phyloP scores from a whole-genome alignment of 257 asterid genomes.

The Nicotiana paniculata region DNA sequence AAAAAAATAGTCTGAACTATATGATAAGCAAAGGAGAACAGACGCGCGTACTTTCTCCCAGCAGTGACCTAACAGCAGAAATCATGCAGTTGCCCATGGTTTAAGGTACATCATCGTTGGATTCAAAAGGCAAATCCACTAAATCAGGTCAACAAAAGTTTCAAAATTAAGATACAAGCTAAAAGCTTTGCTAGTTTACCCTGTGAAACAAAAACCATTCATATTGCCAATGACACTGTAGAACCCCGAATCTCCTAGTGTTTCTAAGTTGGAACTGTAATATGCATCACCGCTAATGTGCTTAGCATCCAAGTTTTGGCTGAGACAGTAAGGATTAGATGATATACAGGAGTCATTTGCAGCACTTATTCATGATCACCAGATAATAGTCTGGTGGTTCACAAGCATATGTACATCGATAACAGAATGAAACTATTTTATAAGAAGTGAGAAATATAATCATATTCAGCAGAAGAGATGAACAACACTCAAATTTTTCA shows the following conservation, averaged over 20 bases:
- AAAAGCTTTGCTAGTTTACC: not conserved
- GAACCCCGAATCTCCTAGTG: not conserved
- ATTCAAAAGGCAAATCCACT: not conserved
- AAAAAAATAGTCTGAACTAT: not conserved
- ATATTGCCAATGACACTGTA: not conserved
- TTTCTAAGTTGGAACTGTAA: not conserved
- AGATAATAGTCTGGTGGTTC: not conserved
- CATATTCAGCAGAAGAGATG: no score
- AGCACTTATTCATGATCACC: not conserved
- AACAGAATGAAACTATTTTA: not conserved
- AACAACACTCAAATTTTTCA: not conserved
- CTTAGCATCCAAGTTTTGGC: not conserved
- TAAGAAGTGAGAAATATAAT: no score
- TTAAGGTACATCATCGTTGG: not conserved
- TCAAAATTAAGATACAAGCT: not conserved
- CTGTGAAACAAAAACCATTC: not conserved
- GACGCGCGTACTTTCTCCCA: not conserved
- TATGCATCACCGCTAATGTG: not conserved
- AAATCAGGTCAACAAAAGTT: not conserved
- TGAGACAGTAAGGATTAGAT: not conserved
- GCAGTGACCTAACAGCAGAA: not conserved
- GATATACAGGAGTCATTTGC: not conserved
- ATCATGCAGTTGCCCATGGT: not conserved
- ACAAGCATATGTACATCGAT: not conserved
- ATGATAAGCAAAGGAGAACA: not conserved